Conservation (phyloP, 495 filamentous ascomycete species). For the Neurospora sp. region DNA sequence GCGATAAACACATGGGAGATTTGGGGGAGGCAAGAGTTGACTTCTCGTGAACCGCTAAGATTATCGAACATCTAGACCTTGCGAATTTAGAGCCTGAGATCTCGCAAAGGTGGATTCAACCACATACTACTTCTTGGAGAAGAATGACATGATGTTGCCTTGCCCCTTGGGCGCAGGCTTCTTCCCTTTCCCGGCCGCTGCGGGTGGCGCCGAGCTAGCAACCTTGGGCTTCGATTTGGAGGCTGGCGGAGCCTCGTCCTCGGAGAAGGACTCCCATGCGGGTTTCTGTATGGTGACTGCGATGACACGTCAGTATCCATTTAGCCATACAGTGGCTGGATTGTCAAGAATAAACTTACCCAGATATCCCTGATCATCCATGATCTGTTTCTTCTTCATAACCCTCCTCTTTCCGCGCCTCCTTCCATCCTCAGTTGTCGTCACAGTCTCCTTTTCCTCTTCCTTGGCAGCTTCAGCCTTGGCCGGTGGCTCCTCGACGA, state of each 20-base stretch:
- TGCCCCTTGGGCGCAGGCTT: conserved; percentile 56
- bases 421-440: conserved; percentile 52
- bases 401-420: conserved; percentile 72
- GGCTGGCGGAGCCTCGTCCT: conserved; percentile 59
- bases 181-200: conserved; percentile 36
- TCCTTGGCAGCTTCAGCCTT: conserved; percentile 30
- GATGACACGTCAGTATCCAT: conserved; percentile 7
- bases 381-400: conserved; percentile 79
- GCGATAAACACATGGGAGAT: neutral
- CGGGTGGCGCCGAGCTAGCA: conserved; percentile 12
- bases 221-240: conserved; percentile 47
- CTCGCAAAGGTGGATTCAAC: neutral
- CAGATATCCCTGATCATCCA: conserved; percentile 90
- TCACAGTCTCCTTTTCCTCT: conserved; percentile 43
- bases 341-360: conserved; percentile 43
- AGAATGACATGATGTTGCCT: conserved; percentile 92
- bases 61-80: neutral
- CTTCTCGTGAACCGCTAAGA: neutral
- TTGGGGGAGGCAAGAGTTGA: neutral
- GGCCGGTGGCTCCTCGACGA: conserved; percentile 23
- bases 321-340: neutral
- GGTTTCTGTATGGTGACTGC: conserved; percentile 85
- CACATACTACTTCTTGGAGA: conserved; percentile 59
- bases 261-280: conserved; percentile 92
- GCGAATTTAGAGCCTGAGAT: neutral